A percentile compares a stretch with the other conserved stretches of the same genome.
Evolutionary conservation across 2,329 filamentous ascomycete genomes (phyloP).

Genomic region (Teratosphaeria gauchensis): DNA sequence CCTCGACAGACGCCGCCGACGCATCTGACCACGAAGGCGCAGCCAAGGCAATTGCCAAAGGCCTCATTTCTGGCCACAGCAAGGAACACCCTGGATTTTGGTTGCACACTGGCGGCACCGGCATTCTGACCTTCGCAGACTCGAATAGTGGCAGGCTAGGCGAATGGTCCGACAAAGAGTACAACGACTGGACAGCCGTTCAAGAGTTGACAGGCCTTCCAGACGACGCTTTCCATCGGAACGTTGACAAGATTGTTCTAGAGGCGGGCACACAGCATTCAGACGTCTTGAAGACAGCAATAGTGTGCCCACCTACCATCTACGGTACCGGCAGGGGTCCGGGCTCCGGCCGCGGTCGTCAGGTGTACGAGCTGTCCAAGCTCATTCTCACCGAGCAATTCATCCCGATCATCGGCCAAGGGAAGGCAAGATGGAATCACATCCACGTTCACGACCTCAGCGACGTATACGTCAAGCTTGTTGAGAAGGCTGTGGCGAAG

Average conservation of each 20-base stretch:
- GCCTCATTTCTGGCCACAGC: conserved; percentile 39
- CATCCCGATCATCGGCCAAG: conserved; percentile 47
- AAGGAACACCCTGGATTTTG: conserved; percentile 25
- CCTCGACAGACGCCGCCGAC: conserved; percentile 32
- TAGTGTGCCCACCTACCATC: conserved; percentile 58
- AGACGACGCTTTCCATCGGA: conserved; percentile 51
- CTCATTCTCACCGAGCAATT: conserved; percentile 44
- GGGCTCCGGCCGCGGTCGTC: conserved; percentile 44
- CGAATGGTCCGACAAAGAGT: conserved; percentile 40
- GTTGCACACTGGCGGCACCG: conserved; percentile 49
- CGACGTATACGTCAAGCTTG: conserved; percentile 44
- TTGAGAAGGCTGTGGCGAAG: conserved; percentile 41
- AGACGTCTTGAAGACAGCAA: conserved; percentile 48
- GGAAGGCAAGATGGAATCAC: conserved; percentile 46
- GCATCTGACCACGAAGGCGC: conserved; percentile 39
- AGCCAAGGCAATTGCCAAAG: conserved; percentile 42
- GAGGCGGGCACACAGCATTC: conserved; percentile 36
- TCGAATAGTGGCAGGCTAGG: conserved; percentile 38
- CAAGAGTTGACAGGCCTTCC: conserved; percentile 44
- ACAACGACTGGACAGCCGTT: conserved; percentile 52
- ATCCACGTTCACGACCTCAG: conserved; percentile 54
- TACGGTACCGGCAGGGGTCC: conserved; percentile 48
- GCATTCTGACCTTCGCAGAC: conserved; percentile 46
- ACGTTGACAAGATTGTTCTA: conserved; percentile 60
- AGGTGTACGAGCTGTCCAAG: conserved; percentile 48